Conservation (phyloP, 169 alveolate species). For the Plasmodium sp. region DNA sequence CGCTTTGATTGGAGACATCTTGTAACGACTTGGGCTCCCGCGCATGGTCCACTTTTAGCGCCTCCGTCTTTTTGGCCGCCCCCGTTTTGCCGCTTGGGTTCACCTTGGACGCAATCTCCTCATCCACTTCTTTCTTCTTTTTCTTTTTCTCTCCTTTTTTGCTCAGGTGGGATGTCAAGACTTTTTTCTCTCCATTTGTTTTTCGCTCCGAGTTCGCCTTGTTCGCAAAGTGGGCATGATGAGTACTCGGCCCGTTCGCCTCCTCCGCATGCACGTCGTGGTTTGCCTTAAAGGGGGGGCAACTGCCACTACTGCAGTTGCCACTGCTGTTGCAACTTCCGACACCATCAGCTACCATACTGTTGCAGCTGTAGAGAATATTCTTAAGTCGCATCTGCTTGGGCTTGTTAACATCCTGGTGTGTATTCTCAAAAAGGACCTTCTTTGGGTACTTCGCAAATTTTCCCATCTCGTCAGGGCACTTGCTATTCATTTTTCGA, state of each 20-base stretch:
- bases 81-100: background rate
- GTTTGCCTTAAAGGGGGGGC: background rate
- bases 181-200: background rate
- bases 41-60: background rate
- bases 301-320: background rate
- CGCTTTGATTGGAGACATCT: background rate
- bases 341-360: background rate
- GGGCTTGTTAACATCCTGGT: background rate
- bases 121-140: slow-evolving; percentile 6
- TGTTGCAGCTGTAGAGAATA: background rate
- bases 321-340: background rate
- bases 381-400: background rate
- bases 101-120: background rate
- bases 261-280: background rate
- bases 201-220: background rate
- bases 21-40: background rate
- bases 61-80: background rate
- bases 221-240: background rate
- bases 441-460: background rate
- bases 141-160: slow-evolving; percentile 7
- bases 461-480: background rate
- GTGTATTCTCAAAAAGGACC: background rate
- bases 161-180: background rate
- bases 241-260: background rate
- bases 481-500: background rate